Percentiles rank a stretch among this genome's conserved stretches.
phyloP scores from a whole-genome alignment of 495 filamentous ascomycete genomes.

The Hypoxylon lenormandii region DNA sequence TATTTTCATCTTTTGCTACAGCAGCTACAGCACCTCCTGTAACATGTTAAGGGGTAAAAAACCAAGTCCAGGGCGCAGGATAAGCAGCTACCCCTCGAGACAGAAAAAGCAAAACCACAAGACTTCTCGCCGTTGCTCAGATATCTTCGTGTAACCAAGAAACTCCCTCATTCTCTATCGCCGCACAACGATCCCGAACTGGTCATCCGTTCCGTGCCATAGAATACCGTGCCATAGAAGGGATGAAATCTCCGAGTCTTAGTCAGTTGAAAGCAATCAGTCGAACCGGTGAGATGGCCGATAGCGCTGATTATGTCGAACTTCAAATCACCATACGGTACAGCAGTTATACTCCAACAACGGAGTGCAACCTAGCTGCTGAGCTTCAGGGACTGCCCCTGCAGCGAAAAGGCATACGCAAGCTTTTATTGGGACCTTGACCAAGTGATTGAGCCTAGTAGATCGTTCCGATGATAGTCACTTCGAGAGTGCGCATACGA shows the following conservation, averaged over 20 bases:
- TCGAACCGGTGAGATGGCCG: slow-evolving; percentile 8
- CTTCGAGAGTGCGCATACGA: not conserved
- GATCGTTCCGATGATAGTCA: slow-evolving; percentile 33
- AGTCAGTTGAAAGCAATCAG: slow-evolving; percentile 12
- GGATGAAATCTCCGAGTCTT: slow-evolving; percentile 16
- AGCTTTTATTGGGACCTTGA: slow-evolving; percentile 25
- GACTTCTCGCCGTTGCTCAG: not conserved
- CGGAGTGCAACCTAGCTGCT: slow-evolving; percentile 37
- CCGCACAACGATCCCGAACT: slow-evolving; percentile 29
- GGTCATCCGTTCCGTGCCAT: slow-evolving; percentile 5
- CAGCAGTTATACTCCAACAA: slow-evolving; percentile 37
- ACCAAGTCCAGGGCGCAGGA: slow-evolving; percentile 15
- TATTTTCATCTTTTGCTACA: slow-evolving; percentile 2
- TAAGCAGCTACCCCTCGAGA: slow-evolving; percentile 34
- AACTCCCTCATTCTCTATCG: slow-evolving; percentile 19
- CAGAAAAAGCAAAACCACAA: slow-evolving; percentile 32
- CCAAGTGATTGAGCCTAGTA: slow-evolving; percentile 29
- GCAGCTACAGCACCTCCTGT: slow-evolving; percentile 11
- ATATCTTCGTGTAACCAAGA: slow-evolving; percentile 23
- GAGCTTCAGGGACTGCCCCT: slow-evolving; percentile 36
- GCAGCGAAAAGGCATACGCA: slow-evolving; percentile 39
- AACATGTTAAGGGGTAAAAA: slow-evolving; percentile 20
- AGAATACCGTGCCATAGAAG: slow-evolving; percentile 3
- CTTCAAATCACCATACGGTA: slow-evolving; percentile 13
- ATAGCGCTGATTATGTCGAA: slow-evolving; percentile 2